Evolutionary conservation across 2,329 filamentous ascomycete genomes (phyloP), one percentile per base, ranked within the genome.

Genomic region (Ascochyta koolunga): DNA sequence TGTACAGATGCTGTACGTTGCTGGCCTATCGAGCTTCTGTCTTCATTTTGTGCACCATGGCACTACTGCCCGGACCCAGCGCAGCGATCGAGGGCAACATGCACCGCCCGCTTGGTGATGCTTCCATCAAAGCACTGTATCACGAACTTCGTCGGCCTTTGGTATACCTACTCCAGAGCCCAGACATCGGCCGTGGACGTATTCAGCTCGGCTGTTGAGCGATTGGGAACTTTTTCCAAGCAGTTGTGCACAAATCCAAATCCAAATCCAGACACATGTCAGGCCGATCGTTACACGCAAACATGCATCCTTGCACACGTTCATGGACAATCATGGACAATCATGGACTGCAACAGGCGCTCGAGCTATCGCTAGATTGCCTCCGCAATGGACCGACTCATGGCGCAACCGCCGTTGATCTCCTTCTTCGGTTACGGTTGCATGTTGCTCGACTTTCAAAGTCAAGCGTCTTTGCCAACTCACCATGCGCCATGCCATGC

Each of bases 381-480:
- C 69, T 64, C 66, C 62, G 60, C 69, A 70, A 58, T 64, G 58
- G 62, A 46, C 59, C 65, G 65, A 71, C 59, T 70, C 65, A 67
- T 70, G 68, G 65, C 57, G 62, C 64, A 68, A 66, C 66, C 70
- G 67, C 72, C 71, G 72, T 74, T 74, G 69, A 65, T 69, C 65
- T 50, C 68, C 68, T 37, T 39, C 65, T 73, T 61, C 52, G 70
- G 71, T 41, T 33, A 59, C 56, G 59, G 68, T 67, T 68, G 70
- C 72, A 72, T 67, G 66, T 73, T 64, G 69, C 61, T 68, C 63
- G 60, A 65, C 64, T 43, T 61, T 53, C 62, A 65, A 65, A 63
- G 68, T 68, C 68, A 70, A 70, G 68, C 69, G 69, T 67, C 65
- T 70, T 72, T 71, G 72, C 73, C 70, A 71, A 70, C 70, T 65